Conservation (phyloP, 768 basidiomycete genomes). For the Hygrocybe punicea region DNA sequence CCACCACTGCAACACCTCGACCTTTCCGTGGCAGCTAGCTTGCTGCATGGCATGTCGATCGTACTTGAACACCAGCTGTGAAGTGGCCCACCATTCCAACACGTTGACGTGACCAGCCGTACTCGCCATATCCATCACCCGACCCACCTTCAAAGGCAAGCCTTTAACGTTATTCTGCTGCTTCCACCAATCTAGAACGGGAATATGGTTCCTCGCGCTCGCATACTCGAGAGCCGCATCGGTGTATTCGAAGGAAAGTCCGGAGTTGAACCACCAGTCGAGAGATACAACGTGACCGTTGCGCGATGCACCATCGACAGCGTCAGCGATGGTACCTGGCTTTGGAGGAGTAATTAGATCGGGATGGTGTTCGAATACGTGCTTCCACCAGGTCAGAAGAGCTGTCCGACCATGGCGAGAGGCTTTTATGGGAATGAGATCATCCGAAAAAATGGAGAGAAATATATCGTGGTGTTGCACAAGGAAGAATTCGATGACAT, state of each 20-base stretch:
- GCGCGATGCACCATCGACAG: constrained; percentile 75
- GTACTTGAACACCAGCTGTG: constrained; percentile 74
- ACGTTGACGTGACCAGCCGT: constrained; percentile 71
- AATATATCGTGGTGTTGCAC: constrained; percentile 64
- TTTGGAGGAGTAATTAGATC: constrained; percentile 57
- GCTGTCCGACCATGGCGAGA: constrained; percentile 67
- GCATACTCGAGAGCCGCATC: constrained; percentile 78
- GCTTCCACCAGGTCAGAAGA: constrained; percentile 82
- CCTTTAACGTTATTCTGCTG: constrained; percentile 45
- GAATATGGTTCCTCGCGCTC: constrained; percentile 71
- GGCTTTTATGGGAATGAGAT: constrained; percentile 74
- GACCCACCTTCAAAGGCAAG: constrained; percentile 74
- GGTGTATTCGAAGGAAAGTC: constrained; percentile 66
- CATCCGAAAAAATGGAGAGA: constrained; percentile 57
- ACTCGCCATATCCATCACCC: constrained; percentile 82
- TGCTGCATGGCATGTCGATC: constrained; percentile 73
- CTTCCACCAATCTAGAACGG: constrained; percentile 83
- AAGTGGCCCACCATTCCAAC: constrained; percentile 83
- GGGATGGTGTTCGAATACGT: constrained; percentile 56
- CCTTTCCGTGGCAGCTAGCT: constrained; percentile 75
- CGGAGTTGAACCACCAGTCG: constrained; percentile 78
- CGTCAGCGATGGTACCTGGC: constrained; percentile 55
- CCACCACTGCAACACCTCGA: constrained; percentile 85
- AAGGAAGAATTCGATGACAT: constrained; percentile 72
- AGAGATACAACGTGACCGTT: constrained; percentile 71